These are phyloP conservation scores for Hymenoscyphus occultus DNA, from an alignment of 2,329 filamentous ascomycete species.

Conservation along the genomic window DNA sequence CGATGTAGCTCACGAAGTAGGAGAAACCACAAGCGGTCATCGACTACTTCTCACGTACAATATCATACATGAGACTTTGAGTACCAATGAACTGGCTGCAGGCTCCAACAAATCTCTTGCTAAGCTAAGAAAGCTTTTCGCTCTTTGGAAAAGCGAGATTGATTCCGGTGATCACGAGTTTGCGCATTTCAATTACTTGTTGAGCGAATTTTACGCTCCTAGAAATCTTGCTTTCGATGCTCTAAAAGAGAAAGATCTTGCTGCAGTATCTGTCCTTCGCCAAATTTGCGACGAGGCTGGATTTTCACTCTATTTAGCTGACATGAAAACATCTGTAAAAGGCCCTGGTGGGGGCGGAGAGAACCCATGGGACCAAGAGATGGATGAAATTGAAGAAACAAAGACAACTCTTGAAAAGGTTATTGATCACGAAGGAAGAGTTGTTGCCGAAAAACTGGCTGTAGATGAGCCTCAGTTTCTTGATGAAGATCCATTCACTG, in stretches of 20 bases:
- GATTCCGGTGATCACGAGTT: neutral
- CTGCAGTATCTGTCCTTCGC: neutral
- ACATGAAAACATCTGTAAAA: neutral
- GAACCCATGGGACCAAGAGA: neutral
- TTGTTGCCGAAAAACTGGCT: neutral
- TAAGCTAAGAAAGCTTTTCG: neutral
- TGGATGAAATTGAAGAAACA: neutral
- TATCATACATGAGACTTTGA: neutral
- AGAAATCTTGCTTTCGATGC: neutral
- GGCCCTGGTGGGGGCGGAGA: neutral
- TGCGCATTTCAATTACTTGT: neutral
- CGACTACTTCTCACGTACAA: conserved; percentile 3
- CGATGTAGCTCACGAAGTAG: neutral
- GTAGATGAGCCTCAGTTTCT: neutral
- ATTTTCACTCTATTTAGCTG: neutral
- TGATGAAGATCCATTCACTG: neutral
- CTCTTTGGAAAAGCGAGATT: neutral
- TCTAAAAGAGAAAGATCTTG: neutral
- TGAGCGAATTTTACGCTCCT: neutral
- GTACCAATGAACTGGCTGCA: neutral
- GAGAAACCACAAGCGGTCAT: neutral
- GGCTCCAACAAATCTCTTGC: neutral
- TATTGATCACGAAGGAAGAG: neutral
- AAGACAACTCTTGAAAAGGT: neutral
- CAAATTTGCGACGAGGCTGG: neutral